These are phyloP conservation scores for Populus ilicifolia DNA, from an alignment of 345 rosid species.

Conservation along the genomic window DNA sequence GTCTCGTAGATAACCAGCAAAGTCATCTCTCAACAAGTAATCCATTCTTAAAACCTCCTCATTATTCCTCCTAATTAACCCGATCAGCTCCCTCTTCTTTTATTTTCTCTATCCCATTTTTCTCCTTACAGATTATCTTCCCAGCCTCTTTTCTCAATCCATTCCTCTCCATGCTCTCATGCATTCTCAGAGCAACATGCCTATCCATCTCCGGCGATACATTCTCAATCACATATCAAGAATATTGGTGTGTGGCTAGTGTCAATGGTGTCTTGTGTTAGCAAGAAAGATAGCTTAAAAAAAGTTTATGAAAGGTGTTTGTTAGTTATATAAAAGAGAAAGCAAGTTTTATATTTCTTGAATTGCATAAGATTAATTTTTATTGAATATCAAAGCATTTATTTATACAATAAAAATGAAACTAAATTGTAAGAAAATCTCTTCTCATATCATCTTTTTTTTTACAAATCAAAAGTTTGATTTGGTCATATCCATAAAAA, in stretches of 20 bases:
- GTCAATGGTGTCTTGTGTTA: background rate
- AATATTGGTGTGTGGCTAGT: background rate
- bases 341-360: too few relatives aligned
- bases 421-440: too few relatives aligned
- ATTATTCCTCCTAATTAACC: slow-evolving; percentile 16
- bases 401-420: too few relatives aligned
- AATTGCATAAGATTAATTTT: too few relatives aligned
- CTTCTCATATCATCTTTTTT: too few relatives aligned
- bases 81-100: slow-evolving; percentile 3
- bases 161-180: slow-evolving; percentile 34
- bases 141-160: slow-evolving; percentile 28
- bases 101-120: background rate
- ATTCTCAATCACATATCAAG: slow-evolving; percentile 3
- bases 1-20: slow-evolving; percentile 27
- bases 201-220: slow-evolving; percentile 19
- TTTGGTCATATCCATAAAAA: too few relatives aligned
- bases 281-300: background rate
- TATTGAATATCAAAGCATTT: too few relatives aligned
- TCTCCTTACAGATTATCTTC: slow-evolving; percentile 8
- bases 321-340: too few relatives aligned
- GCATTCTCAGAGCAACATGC: slow-evolving; percentile 27
- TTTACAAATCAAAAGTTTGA: too few relatives aligned
- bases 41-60: slow-evolving; percentile 35
- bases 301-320: too few relatives aligned
- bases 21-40: slow-evolving; percentile 32